Percentiles rank a stretch among this genome's conserved stretches.
These are phyloP conservation scores for Pascua sp. DNA, from an alignment of 1,284 basidiomycete species.

Conservation along the genomic window DNA sequence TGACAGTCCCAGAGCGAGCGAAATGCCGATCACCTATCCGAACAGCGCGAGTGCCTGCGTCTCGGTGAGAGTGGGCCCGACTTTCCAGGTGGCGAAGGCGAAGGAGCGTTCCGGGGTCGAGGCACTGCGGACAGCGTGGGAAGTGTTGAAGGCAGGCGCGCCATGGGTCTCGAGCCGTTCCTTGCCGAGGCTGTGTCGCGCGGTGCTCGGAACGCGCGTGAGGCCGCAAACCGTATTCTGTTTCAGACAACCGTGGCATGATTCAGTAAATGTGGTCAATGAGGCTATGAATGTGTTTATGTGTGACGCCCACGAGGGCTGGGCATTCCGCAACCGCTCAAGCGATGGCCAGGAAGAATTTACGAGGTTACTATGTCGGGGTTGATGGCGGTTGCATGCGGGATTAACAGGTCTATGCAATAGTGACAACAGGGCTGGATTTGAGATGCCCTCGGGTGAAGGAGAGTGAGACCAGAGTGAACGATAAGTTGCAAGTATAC, in stretches of 20 bases:
- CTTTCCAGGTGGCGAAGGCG: constrained; percentile 71
- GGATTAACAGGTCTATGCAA: no score
- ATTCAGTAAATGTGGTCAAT: no score
- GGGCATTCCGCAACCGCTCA: no score
- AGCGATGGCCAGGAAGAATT: no score
- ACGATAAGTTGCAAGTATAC: no score
- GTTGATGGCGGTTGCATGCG: no score
- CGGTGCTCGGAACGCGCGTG: constrained; percentile 19
- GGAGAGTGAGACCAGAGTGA: no score
- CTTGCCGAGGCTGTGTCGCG: constrained; percentile 6
- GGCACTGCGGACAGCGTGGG: constrained; percentile 53
- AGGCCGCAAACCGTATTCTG: constrained; percentile 2
- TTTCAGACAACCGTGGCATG: not conserved
- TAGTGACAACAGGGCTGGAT: no score
- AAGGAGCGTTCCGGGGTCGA: constrained; percentile 58
- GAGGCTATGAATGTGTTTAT: no score
- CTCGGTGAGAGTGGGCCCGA: constrained; percentile 63
- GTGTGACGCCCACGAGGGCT: no score
- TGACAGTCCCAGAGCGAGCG: constrained; percentile 50
- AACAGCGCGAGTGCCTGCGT: constrained; percentile 59
- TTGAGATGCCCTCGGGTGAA: no score
- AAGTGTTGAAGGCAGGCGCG: constrained; percentile 51
- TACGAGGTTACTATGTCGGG: no score
- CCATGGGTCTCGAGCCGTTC: constrained; percentile 39
- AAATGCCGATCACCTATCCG: constrained; percentile 62